Base-by-base conservation (phyloP, 305 asterid species). In the Fraxinus paxiana region DNA sequence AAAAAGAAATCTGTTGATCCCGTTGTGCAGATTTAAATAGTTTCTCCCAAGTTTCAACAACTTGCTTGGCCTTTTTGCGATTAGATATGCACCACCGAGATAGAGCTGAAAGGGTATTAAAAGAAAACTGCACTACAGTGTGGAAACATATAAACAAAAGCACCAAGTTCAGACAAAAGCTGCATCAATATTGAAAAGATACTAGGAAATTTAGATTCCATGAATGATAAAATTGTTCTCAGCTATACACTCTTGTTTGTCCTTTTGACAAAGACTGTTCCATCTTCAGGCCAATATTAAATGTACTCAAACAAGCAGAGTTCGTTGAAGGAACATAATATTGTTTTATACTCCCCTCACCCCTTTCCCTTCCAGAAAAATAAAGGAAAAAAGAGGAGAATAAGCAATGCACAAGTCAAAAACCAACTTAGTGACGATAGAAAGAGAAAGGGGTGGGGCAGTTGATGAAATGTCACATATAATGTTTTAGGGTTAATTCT, bases 11-110 rank as follows among this genome's bases (percentile, higher is more conserved):
- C 54, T 90, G 94, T 82, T 92, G 98, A 79, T 92, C 97, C 59
- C 87, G 85, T 59, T 84, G 90, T 18, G 95, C 97, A 75, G 97
- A 82, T 87, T 90, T 92, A 90, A 94, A 92, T 71, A 87, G 54
- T 33, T 86, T 91, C 48, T 92, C 96, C 99, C 99, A 96, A 79
- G 93, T 92, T 85, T 93, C 98, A 85, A 96, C 97, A 33, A 92
- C 91, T 85, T 86, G 94, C 90, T 90, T 96, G 77, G 97, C 97
- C 92, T 81, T 96, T 86, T 88, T 92, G 81, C 98, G 94, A 84
- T 90, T 87, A 65, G 92, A 84, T 83, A 92, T 81, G 83, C 99
- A 96, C 99, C 97, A 94, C 54, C 87, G 87, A 28, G 99, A 96
- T 85, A 94, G 87, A 79, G 97, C 99, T 96, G 88, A 85, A 84